Percentiles rank a stretch among this genome's conserved stretches.
phyloP scores from a whole-genome alignment of 1,284 basidiomycete species.

The Trichosporon faecale region DNA sequence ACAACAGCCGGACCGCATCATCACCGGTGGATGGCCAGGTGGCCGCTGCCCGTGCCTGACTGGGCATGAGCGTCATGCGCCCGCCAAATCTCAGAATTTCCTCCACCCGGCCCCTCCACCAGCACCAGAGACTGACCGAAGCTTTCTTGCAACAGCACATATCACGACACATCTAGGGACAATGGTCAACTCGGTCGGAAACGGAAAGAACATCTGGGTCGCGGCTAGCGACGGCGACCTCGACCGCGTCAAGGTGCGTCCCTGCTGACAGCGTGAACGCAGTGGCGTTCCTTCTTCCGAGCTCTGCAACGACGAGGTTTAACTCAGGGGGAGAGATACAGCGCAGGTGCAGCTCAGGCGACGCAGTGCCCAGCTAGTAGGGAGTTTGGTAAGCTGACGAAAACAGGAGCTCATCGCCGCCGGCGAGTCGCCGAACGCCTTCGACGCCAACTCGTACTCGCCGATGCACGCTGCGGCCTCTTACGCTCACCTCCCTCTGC shows the following conservation, averaged over 20 bases:
- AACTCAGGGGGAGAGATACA: too few species aligned
- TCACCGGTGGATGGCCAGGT: not conserved
- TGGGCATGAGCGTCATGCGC: not conserved
- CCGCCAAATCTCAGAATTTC: conserved; percentile 8
- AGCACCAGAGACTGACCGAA: too few species aligned
- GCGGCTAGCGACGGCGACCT: conserved; percentile 82
- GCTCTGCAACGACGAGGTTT: too few species aligned
- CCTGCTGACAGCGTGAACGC: too few species aligned
- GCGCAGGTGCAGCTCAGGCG: too few species aligned
- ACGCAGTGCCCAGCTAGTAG: not conserved
- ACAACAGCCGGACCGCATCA: not conserved
- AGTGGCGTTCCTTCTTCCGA: too few species aligned
- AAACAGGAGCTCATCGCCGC: conserved; percentile 55
- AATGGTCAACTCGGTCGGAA: conserved; percentile 37
- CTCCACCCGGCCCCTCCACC: not conserved
- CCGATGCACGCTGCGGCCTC: conserved; percentile 96
- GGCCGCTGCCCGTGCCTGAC: conserved; percentile 12
- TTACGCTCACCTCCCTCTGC: conserved; percentile 72
- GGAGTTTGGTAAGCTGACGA: not conserved
- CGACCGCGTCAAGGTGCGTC: conserved; percentile 51
- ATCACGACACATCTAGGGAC: conserved; percentile 11
- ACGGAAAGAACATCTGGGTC: conserved; percentile 77
- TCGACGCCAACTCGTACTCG: conserved; percentile 77
- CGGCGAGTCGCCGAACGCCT: conserved; percentile 69
- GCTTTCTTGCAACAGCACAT: not conserved